phyloP scores from a whole-genome alignment of 345 rosid species.

The Balakata baccata region DNA sequence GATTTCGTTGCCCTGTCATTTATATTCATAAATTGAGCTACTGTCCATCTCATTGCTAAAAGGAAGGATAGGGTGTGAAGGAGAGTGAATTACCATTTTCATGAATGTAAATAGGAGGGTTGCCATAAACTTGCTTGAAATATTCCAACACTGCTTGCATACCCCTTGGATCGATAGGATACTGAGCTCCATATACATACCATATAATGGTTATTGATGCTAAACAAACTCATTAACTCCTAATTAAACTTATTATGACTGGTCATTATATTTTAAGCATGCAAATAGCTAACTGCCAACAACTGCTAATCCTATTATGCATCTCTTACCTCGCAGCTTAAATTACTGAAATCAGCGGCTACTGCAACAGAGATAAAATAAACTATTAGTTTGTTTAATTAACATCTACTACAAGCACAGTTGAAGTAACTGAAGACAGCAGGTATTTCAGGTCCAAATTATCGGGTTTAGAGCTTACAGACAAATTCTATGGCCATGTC shows the following conservation, averaged over 20 bases:
- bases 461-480: constrained; percentile 21
- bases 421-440: too few species aligned
- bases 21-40: too few species aligned
- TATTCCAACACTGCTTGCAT: constrained; percentile 33
- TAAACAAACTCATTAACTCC: too few species aligned
- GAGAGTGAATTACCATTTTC: constrained; percentile 39
- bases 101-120: constrained; percentile 42
- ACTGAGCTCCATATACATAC: constrained; percentile 22
- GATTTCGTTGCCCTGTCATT: constrained; percentile 44
- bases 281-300: too few species aligned
- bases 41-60: too few species aligned
- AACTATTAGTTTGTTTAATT: not conserved
- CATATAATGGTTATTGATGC: not conserved
- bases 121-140: constrained; percentile 37
- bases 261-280: not conserved
- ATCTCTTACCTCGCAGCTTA: not conserved
- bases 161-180: constrained; percentile 31
- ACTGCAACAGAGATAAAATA: not conserved
- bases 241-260: not conserved
- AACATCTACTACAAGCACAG: not conserved
- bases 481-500: constrained; percentile 33
- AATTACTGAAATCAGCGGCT: not conserved
- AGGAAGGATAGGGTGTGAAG: not conserved
- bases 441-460: not conserved
- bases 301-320: not conserved